Percentiles rank a stretch among this genome's conserved stretches.
phyloP scores from a whole-genome alignment of 495 filamentous ascomycete species.

The Astrothelium subdiscretum region DNA sequence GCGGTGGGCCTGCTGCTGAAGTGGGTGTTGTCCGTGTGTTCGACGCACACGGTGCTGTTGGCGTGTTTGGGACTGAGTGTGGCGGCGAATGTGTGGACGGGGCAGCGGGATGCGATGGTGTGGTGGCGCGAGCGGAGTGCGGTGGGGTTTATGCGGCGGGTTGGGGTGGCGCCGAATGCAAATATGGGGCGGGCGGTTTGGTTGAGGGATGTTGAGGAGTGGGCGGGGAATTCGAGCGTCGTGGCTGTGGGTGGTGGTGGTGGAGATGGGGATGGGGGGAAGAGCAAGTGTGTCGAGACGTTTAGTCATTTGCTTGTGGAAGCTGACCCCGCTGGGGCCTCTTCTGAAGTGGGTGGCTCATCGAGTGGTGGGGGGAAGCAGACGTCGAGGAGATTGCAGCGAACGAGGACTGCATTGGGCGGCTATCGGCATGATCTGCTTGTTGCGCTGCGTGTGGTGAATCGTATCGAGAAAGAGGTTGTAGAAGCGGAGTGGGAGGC shows the following conservation, averaged over 20 bases:
- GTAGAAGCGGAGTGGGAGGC: slow-evolving; percentile 79
- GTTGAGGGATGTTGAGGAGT: slow-evolving; percentile 65
- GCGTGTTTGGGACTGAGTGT: slow-evolving; percentile 53
- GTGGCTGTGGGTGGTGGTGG: slow-evolving; percentile 4
- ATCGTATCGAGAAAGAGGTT: slow-evolving; percentile 76
- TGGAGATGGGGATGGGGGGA: slow-evolving; percentile 24
- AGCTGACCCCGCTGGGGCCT: not conserved
- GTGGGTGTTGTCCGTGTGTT: slow-evolving; percentile 44
- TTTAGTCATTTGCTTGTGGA: slow-evolving; percentile 5
- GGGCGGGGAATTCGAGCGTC: slow-evolving; percentile 8
- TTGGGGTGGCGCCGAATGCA: slow-evolving; percentile 67
- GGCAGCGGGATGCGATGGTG: slow-evolving; percentile 50
- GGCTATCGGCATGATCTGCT: slow-evolving; percentile 83
- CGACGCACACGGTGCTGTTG: slow-evolving; percentile 65
- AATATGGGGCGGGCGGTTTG: slow-evolving; percentile 81
- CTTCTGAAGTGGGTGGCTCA: not conserved
- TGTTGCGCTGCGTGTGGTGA: slow-evolving; percentile 81
- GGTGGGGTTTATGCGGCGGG: slow-evolving; percentile 58
- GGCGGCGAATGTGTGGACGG: slow-evolving; percentile 57
- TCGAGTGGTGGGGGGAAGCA: not conserved
- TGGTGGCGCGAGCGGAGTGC: slow-evolving; percentile 86
- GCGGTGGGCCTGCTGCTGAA: slow-evolving; percentile 67
- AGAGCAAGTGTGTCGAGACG: slow-evolving; percentile 9
- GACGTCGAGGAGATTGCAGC: slow-evolving; percentile 46
- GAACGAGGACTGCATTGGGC: slow-evolving; percentile 70